These are phyloP conservation scores for Sedum album DNA, from an alignment of 164 flowering plant species.

Conservation along the genomic window DNA sequence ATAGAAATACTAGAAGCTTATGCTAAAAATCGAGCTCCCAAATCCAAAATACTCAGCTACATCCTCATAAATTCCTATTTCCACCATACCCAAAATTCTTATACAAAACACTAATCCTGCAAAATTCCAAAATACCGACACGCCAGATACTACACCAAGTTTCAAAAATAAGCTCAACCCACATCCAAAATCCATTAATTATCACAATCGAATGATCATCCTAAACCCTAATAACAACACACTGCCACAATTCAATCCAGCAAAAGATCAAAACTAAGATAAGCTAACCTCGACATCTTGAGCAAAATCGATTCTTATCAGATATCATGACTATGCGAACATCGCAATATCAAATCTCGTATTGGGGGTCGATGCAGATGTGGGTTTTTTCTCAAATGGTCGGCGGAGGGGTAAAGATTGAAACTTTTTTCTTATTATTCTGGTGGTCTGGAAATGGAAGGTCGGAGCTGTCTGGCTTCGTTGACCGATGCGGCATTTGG, in stretches of 20 bases:
- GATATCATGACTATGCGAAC: background rate
- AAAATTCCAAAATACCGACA: background rate
- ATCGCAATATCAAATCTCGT: background rate
- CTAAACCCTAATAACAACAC: background rate
- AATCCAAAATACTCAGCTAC: too few relatives aligned
- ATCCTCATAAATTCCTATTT: too few relatives aligned
- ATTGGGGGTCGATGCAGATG: background rate
- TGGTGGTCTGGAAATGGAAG: background rate
- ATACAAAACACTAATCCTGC: background rate
- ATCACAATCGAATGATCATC: background rate
- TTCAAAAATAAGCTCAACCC: background rate
- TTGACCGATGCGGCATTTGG: background rate
- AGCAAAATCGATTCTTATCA: background rate
- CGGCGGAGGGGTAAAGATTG: background rate
- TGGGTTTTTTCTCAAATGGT: background rate
- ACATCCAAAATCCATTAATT: background rate
- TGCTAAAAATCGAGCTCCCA: too few relatives aligned
- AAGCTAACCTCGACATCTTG: conserved; percentile 1
- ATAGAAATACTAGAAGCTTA: too few relatives aligned
- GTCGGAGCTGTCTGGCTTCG: background rate
- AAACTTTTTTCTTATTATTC: background rate
- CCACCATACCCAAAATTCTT: background rate
- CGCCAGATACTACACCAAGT: background rate
- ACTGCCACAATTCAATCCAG: background rate
- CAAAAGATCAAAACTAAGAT: background rate